Evolutionary conservation across 2,329 filamentous ascomycete genomes (phyloP).

Genomic region (Elsinoe fawcettii): DNA sequence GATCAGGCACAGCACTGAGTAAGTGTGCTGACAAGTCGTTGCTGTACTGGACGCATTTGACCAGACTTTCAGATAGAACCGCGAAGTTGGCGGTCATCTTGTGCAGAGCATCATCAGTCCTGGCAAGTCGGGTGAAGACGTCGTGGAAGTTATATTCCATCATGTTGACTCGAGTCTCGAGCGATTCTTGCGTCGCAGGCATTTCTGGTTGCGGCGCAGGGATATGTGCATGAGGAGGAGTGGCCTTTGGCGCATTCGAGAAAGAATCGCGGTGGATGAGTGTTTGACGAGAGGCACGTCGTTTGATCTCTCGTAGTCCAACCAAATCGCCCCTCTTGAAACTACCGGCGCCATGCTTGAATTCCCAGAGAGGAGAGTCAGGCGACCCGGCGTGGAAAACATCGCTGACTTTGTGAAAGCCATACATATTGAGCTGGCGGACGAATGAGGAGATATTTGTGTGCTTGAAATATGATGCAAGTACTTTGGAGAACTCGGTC

Average conservation of each 20-base stretch:
- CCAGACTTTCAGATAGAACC: constrained; percentile 70
- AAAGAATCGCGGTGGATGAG: constrained; percentile 89
- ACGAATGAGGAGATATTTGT: constrained; percentile 99
- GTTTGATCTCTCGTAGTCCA: constrained; percentile 88
- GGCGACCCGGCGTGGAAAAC: constrained; percentile 94
- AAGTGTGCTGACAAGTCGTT: constrained; percentile 74
- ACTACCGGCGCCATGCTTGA: constrained; percentile 94
- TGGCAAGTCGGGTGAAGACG: constrained; percentile 63
- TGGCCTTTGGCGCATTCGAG: constrained; percentile 63
- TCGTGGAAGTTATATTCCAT: constrained; percentile 82
- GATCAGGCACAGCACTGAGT: constrained; percentile 63
- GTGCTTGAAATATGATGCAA: constrained; percentile 98
- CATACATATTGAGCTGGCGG: constrained; percentile 97
- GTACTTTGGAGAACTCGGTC: constrained; percentile 93
- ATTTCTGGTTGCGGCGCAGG: constrained; percentile 53
- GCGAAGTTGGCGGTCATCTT: constrained; percentile 76
- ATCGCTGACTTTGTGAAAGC: constrained; percentile 99
- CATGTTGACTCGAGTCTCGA: constrained; percentile 64
- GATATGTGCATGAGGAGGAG: constrained; percentile 49
- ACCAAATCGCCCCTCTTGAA: constrained; percentile 93
- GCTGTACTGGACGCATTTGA: constrained; percentile 67
- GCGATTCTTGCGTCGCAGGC: constrained; percentile 62
- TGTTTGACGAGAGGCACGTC: constrained; percentile 84
- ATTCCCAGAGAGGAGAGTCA: constrained; percentile 94
- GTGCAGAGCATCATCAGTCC: constrained; percentile 75